phyloP scores from a whole-genome alignment of 306 rosid species.

The Lupinus albus region DNA sequence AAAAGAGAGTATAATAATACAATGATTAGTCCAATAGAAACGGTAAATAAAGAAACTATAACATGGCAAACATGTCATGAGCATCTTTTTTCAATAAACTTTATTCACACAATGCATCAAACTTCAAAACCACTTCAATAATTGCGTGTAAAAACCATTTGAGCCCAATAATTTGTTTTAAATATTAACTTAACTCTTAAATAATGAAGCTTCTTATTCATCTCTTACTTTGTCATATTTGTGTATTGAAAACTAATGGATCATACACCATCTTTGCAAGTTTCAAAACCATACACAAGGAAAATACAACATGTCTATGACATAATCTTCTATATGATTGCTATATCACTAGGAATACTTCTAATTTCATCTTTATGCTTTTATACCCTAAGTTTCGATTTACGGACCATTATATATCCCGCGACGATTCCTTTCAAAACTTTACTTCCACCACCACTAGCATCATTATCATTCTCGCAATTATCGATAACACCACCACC shows the following conservation, averaged over 20 bases:
- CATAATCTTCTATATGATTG: conserved; percentile 46
- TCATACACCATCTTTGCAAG: neutral
- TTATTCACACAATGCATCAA: neutral
- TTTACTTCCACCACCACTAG: neutral
- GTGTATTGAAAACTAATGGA: conserved; percentile 15
- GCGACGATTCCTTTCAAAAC: neutral
- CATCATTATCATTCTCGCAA: neutral
- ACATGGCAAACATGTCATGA: neutral
- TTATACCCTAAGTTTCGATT: conserved; percentile 38
- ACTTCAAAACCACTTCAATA: neutral
- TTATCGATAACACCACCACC: neutral
- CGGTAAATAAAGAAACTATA: neutral
- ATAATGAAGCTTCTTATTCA: conserved; percentile 21
- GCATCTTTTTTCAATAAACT: neutral
- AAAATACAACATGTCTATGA: conserved; percentile 38
- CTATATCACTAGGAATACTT: conserved; percentile 54
- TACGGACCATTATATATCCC: conserved; percentile 17
- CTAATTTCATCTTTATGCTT: conserved; percentile 43
- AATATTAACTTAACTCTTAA: no score
- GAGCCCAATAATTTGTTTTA: no score
- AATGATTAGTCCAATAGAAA: neutral
- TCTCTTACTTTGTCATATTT: conserved; percentile 13
- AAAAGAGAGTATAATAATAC: no score
- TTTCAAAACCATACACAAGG: conserved; percentile 11
- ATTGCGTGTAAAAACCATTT: neutral